Conservation (phyloP, 352 stramenopile genomes). For the Peronospora belbahrii region DNA sequence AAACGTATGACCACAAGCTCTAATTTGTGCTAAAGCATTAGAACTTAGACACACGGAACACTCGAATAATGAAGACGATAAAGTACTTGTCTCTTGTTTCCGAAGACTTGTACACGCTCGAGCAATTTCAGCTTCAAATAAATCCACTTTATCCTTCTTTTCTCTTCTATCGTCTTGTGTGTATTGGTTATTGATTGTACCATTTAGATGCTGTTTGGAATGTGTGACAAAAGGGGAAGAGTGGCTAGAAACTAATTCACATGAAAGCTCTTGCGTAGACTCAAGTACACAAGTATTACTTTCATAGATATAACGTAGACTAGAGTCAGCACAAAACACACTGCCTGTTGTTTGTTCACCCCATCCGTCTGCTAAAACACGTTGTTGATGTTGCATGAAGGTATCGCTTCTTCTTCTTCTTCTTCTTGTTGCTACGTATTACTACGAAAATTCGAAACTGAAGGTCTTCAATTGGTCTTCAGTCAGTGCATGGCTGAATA, state of each 20-base stretch:
- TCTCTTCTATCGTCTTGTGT: too few species aligned
- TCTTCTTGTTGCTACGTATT: too few species aligned
- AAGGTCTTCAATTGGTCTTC: too few species aligned
- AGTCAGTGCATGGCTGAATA: too few species aligned
- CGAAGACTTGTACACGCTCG: constrained; percentile 43
- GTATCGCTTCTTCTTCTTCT: not conserved
- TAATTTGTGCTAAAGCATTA: constrained; percentile 69
- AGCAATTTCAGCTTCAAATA: constrained; percentile 61
- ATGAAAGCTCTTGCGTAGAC: too few species aligned
- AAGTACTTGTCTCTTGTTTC: constrained; percentile 29
- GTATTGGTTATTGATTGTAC: too few species aligned
- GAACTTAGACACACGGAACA: constrained; percentile 67
- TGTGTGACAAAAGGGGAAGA: too few species aligned
- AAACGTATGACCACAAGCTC: constrained; percentile 65
- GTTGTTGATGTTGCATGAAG: constrained; percentile 31
- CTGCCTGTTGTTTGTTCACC: constrained; percentile 40
- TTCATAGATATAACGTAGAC: constrained; percentile 77
- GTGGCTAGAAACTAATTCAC: too few species aligned
- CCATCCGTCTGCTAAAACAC: constrained; percentile 67
- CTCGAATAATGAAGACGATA: constrained; percentile 55
- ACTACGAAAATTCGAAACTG: not conserved
- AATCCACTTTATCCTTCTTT: constrained; percentile 38
- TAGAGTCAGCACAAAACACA: constrained; percentile 80
- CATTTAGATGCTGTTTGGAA: too few species aligned
- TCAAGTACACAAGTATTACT: constrained; percentile 8